Percentiles rank a stretch among this genome's conserved stretches.
These are phyloP conservation scores for Verticillium alfalfae DNA, from an alignment of 2,329 filamentous ascomycete genomes.

Conservation along the genomic window DNA sequence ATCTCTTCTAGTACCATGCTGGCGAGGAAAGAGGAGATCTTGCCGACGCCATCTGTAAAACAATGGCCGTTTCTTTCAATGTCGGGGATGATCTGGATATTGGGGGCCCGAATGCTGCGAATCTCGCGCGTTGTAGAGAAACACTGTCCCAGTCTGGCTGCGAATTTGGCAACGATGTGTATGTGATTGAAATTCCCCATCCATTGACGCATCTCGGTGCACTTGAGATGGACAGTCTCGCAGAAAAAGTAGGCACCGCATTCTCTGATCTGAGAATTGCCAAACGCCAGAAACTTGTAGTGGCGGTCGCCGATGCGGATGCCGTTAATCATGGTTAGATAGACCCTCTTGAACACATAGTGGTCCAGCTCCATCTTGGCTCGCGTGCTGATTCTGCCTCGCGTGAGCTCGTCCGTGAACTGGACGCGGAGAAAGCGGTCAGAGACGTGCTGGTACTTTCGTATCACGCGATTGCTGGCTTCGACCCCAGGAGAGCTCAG, in stretches of 20 bases:
- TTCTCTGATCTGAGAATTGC: conserved; percentile 91
- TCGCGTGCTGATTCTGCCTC: conserved; percentile 53
- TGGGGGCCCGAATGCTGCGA: conserved; percentile 53
- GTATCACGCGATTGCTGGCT: conserved; percentile 79
- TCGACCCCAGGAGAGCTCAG: conserved; percentile 75
- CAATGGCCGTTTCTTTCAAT: conserved; percentile 62
- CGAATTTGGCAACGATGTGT: conserved; percentile 79
- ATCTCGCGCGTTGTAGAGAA: conserved; percentile 89
- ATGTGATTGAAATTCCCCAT: conserved; percentile 86
- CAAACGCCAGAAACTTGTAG: conserved; percentile 89
- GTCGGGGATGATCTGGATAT: conserved; percentile 60
- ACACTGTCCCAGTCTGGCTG: conserved; percentile 85
- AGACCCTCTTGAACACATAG: conserved; percentile 69
- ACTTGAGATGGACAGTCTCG: conserved; percentile 58
- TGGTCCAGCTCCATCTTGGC: conserved; percentile 53
- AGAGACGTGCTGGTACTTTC: conserved; percentile 60
- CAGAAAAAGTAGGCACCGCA: conserved; percentile 92
- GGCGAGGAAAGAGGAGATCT: conserved; percentile 76
- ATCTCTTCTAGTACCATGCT: conserved; percentile 69
- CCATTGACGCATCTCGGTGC: conserved; percentile 72
- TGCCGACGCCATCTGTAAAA: conserved; percentile 92
- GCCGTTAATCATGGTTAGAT: conserved; percentile 66
- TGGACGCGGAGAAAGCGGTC: conserved; percentile 86
- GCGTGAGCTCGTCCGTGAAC: conserved; percentile 73
- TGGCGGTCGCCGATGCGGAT: conserved; percentile 76